These are phyloP conservation scores for Syncephalastrum monosporum DNA, from an alignment of 371 early-diverging fungal genomes.

Conservation along the genomic window DNA sequence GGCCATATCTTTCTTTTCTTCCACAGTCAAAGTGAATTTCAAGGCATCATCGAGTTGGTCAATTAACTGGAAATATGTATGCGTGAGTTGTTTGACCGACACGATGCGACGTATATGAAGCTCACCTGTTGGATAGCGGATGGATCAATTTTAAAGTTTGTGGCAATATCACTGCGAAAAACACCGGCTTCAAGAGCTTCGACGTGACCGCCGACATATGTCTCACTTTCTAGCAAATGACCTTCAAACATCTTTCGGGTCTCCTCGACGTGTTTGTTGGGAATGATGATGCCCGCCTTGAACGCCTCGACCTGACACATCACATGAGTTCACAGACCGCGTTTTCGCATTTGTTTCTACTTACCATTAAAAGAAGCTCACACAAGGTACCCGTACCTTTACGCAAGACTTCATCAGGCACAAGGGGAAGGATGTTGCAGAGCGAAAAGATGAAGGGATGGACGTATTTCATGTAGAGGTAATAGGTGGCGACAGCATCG, in stretches of 20 bases:
- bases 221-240: slow-evolving; percentile 92
- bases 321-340: background rate
- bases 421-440: slow-evolving; percentile 98
- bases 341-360: background rate
- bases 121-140: slow-evolving; percentile 70
- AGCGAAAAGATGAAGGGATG: slow-evolving; percentile 99
- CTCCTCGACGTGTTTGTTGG: slow-evolving; percentile 90
- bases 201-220: slow-evolving; percentile 99
- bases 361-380: slow-evolving; percentile 96
- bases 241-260: slow-evolving; percentile 84
- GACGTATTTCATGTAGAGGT: slow-evolving; percentile 99
- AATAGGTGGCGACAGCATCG: slow-evolving; percentile 99
- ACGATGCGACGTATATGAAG: background rate
- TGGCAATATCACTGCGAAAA: slow-evolving; percentile 95
- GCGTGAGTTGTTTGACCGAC: background rate
- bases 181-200: slow-evolving; percentile 99
- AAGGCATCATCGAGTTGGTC: slow-evolving; percentile 91
- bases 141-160: slow-evolving; percentile 82
- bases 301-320: slow-evolving; percentile 81
- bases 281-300: slow-evolving; percentile 92
- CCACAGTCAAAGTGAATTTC: slow-evolving; percentile 84
- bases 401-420: slow-evolving; percentile 95
- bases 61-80: slow-evolving; percentile 59
- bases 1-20: slow-evolving; percentile 66
- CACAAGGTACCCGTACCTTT: slow-evolving; percentile 99